Base-by-base conservation (phyloP, 305 asterid species). In the Solanum aculeatissimum region DNA sequence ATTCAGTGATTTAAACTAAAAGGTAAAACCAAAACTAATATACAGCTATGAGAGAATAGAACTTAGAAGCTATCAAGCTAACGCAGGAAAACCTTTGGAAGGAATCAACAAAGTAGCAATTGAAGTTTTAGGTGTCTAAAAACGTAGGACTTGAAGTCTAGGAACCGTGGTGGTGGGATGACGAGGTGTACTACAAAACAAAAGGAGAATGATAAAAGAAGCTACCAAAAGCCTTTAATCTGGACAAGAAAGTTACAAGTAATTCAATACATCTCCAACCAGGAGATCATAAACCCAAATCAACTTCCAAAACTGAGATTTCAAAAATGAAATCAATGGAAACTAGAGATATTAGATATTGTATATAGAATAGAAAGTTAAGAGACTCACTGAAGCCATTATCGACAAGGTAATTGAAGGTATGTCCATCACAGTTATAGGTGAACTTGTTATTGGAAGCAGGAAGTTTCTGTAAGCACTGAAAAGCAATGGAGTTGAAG, bases 381-480 rank as follows among this genome's bases (percentile, higher is more conserved):
- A 49, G 19, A 14, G 19, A 49, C 55, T 49, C 19, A 49, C 55
- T 88, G 87, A 93, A 93, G 53, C 97, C 95, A 35, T 35, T 35
- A 35, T 35, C 40, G 40, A 35, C 40, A 35, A 35, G 40, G 40
- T 35, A 35, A 35, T 35, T 35, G 40, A 35, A 35, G 40, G 40
- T 35, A 35, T 35, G 40, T 35, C 40, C 40, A 35, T 35, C 40
- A 35, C 40, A 35, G 7, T 35, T 35, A 35, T 35, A 35, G 40
- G 40, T 35, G 40, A 35, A 35, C 40, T 35, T 35, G 40, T 35
- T 35, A 35, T 35, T 35, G 40, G 40, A 35, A 35, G 40, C 40
- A 35, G 97, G 94, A 88, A 93, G 97, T 90, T 92, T 91, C 88
- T 89, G 94, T 80, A 93, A 93, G 86, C 95, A 93, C 92, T 93